A percentile compares a stretch with the other conserved stretches of the same genome.
Evolutionary conservation across 225 moss, liverwort and hornwort species (phyloP).

Genomic region (Thuidium tamariscinum): DNA sequence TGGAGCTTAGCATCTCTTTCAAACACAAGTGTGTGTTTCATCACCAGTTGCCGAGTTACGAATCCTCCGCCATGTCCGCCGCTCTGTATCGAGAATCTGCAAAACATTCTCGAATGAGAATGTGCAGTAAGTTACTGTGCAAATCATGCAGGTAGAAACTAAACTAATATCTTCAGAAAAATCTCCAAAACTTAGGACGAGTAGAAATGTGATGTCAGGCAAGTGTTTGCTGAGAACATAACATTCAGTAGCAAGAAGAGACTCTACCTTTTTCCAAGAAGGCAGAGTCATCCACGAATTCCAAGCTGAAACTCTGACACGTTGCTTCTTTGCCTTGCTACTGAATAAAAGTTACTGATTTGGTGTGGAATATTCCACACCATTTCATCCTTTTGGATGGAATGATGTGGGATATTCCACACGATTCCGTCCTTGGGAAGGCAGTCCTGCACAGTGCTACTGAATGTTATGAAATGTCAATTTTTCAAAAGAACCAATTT

Average conservation of each 20-base stretch:
- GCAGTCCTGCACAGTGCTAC: no score
- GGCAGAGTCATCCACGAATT: no score
- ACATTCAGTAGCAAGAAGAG: no score
- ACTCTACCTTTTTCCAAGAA: no score
- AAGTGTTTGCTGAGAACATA: background rate
- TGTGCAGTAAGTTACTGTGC: background rate
- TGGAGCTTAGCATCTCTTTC: background rate
- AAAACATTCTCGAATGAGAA: background rate
- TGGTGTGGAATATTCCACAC: no score
- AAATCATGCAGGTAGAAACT: background rate
- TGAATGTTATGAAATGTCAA: background rate
- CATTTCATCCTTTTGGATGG: no score
- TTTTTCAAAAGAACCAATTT: background rate
- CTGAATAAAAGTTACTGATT: no score
- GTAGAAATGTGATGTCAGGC: background rate
- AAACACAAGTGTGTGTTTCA: background rate
- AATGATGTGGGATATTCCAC: no score
- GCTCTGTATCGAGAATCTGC: background rate
- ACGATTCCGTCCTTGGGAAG: no score
- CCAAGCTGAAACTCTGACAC: no score
- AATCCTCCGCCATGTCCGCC: background rate
- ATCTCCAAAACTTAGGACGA: background rate
- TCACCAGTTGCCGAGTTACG: background rate
- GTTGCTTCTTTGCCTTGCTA: no score
- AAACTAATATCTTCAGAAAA: background rate